Evolutionary conservation across 768 basidiomycete genomes (phyloP).

Genomic region (Leucosporidium yakuticum): DNA sequence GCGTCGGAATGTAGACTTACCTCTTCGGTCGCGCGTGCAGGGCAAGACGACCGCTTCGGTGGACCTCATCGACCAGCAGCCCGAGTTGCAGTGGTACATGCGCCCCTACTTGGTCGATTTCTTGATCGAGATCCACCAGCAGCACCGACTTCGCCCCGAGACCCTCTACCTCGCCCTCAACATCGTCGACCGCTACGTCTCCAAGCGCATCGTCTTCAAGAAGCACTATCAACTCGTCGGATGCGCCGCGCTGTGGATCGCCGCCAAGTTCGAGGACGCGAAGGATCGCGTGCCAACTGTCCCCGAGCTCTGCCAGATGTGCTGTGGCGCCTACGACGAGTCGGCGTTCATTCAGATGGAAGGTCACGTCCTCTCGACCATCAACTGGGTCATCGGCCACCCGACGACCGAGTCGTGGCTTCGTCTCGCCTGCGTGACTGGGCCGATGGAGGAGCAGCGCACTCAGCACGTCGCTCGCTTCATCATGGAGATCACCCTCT

Average conservation of each 20-base stretch:
- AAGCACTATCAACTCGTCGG: constrained; percentile 99
- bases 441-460: constrained; percentile 69
- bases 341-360: constrained; percentile 99
- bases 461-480: constrained; percentile 95
- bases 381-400: constrained; percentile 93
- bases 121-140: constrained; percentile 96
- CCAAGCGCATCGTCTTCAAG: constrained; percentile 95
- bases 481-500: constrained; percentile 98
- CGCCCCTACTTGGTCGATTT: constrained; percentile 97
- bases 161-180: constrained; percentile 97
- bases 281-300: constrained; percentile 97
- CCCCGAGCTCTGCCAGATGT: constrained; percentile 87
- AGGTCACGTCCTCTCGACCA: constrained; percentile 89
- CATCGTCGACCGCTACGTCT: constrained; percentile 98
- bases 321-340: constrained; percentile 94
- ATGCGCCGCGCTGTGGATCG: constrained; percentile 97
- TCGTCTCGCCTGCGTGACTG: constrained; percentile 51
- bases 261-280: constrained; percentile 97
- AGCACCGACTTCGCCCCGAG: constrained; percentile 94
- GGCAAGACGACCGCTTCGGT: constrained; percentile 81
- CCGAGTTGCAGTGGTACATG: constrained; percentile 99
- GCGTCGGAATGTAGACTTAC: background rate
- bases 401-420: constrained; percentile 98
- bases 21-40: constrained; percentile 45
- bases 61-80: constrained; percentile 97